Conservation (phyloP, 345 rosid genomes). For the Eucalyptus polybractea region DNA sequence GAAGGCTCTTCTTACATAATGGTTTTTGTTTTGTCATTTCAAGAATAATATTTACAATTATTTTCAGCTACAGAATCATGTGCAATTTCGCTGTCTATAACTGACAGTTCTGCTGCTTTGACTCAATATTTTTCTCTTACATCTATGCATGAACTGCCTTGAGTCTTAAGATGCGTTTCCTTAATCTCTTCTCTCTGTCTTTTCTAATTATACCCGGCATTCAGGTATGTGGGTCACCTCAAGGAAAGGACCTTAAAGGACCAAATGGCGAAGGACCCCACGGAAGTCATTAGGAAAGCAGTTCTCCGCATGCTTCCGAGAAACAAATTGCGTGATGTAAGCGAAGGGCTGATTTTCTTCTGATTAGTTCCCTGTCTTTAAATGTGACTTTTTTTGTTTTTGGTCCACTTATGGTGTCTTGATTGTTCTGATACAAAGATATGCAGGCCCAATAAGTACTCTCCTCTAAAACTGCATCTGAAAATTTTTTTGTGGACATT, state of each 20-base stretch:
- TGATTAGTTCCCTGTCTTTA: neutral
- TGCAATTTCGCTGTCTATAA: neutral
- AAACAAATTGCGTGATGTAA: constrained; percentile 88
- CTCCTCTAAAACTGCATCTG: neutral
- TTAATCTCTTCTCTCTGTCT: neutral
- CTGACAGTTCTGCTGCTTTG: neutral
- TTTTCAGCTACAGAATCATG: neutral
- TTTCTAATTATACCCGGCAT: neutral
- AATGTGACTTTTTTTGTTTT: neutral
- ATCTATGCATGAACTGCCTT: neutral
- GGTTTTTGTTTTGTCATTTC: neutral
- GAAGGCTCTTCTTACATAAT: neutral
- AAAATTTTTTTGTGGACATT: neutral
- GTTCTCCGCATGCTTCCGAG: constrained; percentile 95
- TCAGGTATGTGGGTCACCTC: constrained; percentile 80
- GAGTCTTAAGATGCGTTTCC: neutral
- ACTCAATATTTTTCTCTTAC: neutral
- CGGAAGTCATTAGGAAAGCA: constrained; percentile 98
- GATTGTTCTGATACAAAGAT: neutral
- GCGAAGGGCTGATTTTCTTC: neutral
- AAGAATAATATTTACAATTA: neutral
- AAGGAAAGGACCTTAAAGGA: constrained; percentile 93
- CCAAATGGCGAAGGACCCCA: constrained; percentile 88
- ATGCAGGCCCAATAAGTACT: neutral
- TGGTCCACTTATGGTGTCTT: neutral